Percentiles rank a stretch among this genome's conserved stretches.
Conservation (phyloP, 2,329 filamentous ascomycete species). For the Verticillium albo-atrum region DNA sequence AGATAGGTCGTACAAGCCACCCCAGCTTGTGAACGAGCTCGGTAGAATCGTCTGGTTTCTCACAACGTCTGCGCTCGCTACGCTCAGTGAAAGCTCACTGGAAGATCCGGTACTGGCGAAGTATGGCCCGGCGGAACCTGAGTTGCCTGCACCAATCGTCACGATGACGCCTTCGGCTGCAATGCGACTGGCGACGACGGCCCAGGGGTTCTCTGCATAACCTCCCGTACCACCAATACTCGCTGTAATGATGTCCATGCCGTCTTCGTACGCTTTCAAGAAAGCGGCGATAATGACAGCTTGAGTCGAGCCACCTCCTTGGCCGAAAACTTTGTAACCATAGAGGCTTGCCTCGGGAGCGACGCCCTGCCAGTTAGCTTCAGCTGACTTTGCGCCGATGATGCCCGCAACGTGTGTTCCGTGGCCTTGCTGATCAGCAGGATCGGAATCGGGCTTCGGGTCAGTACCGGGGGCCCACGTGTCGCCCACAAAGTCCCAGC, state of each 20-base stretch:
- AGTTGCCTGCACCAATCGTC: slow-evolving; percentile 36
- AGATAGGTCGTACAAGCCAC: slow-evolving; percentile 23
- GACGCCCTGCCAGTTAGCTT: slow-evolving; percentile 14
- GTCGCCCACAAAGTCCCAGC: slow-evolving; percentile 39
- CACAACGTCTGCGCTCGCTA: slow-evolving; percentile 31
- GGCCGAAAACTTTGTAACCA: slow-evolving; percentile 19
- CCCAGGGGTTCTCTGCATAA: slow-evolving; percentile 28
- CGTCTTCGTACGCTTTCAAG: slow-evolving; percentile 4
- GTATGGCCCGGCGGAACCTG: slow-evolving; percentile 32
- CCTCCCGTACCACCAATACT: slow-evolving; percentile 17
- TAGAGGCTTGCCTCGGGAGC: slow-evolving; percentile 17
- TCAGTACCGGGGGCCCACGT: slow-evolving; percentile 15
- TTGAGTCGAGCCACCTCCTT: slow-evolving; percentile 6
- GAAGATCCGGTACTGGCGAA: slow-evolving; percentile 31
- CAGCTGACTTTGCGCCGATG: slow-evolving; percentile 18
- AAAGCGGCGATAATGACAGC: slow-evolving; percentile 7
- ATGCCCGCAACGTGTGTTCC: slow-evolving; percentile 27
- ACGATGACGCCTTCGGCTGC: slow-evolving; percentile 37
- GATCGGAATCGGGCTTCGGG: slow-evolving; percentile 29
- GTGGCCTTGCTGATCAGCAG: slow-evolving; percentile 19
- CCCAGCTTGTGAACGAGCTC: slow-evolving; percentile 36
- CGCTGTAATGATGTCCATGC: slow-evolving; percentile 22
- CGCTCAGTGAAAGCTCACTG: slow-evolving; percentile 30
- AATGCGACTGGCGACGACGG: slow-evolving; percentile 32
- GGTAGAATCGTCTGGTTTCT: slow-evolving; percentile 13